Base-by-base conservation (phyloP, 306 rosid genomes). In the Parietaria judaica region DNA sequence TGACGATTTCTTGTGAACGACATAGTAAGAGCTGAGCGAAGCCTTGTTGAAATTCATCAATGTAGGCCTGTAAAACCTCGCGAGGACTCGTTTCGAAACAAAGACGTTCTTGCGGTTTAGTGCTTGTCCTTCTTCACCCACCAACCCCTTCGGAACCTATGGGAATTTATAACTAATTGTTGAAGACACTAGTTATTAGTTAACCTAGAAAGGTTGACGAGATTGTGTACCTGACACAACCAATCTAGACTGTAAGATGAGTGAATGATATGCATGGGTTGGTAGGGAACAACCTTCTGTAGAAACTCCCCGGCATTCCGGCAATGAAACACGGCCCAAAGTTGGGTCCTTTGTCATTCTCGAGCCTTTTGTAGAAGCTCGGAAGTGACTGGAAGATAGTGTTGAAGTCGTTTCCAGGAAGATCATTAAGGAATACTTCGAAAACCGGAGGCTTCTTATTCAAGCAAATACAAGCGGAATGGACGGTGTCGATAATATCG, bases 391-490 rank as follows among this genome's bases (percentile, higher is more conserved):
- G 61, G 46, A 83, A 76, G 4, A 80, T 17, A 1, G 73, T 44
- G 17, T 81, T 81, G 75, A 81, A 84, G 63, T 84, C 91, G 31
- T 81, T 84, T 16, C 31, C 64, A 0, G 70, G 83, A 34, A 84
- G 72, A 58, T 81, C 85, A 15, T 85, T 85, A 0, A 82, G 46
- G 41, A 72, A 75, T 1, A 71, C 59, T 69, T 74, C 85, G 13
- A 78, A 58, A 7, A 39, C 6, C 0, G 72, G 63, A 23, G 66
- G 14, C 3, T 36, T n/a, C 0, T 1, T 63, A 5, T 50, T n/a
- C 3, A 61, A 59, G 35, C 54, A 55, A 0, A 2, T 8, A 36
- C 59, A 64, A 1, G 15, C 14, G 0, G 38, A 55, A 3, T 64
- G 39, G 13, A 79, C 16, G 3, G 14, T 38, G 11, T 61, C 46